phyloP scores from a whole-genome alignment of 2,329 filamentous ascomycete species.

The Botrytis aclada region DNA sequence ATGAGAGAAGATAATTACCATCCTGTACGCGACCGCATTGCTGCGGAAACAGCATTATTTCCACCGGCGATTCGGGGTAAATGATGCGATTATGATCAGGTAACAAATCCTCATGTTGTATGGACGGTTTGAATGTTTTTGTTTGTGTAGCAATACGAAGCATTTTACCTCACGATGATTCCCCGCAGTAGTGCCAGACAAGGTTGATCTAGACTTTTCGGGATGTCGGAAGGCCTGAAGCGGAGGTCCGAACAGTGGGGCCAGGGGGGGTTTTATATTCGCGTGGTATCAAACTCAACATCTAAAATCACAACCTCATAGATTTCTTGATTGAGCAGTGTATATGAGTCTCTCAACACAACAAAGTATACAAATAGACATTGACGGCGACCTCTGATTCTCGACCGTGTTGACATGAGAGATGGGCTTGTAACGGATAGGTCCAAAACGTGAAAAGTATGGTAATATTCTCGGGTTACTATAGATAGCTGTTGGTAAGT shows the following conservation, averaged over 20 bases:
- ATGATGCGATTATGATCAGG: neutral
- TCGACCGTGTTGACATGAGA: neutral
- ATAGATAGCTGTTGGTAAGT: neutral
- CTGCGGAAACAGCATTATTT: conserved; percentile 21
- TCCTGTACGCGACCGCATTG: conserved; percentile 41
- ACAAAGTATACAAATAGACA: neutral
- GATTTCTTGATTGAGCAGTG: neutral
- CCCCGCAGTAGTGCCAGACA: conserved; percentile 1
- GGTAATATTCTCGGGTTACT: neutral
- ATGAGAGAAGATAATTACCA: conserved; percentile 32
- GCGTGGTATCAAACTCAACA: neutral
- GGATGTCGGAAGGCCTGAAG: neutral
- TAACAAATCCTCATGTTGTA: neutral
- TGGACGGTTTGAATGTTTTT: neutral
- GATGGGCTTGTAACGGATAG: neutral
- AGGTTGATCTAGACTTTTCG: neutral
- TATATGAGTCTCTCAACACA: too few species aligned
- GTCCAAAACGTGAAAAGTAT: neutral
- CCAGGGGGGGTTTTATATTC: neutral
- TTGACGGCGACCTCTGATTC: neutral
- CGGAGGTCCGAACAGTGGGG: neutral
- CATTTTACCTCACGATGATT: conserved; percentile 4
- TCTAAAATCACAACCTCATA: neutral
- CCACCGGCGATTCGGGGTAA: neutral
- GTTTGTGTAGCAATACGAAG: neutral